Percentiles rank a stretch among this genome's conserved stretches.
Evolutionary conservation across 768 basidiomycete species (phyloP).

Genomic region (Trichaptum fuscoviolaceum): DNA sequence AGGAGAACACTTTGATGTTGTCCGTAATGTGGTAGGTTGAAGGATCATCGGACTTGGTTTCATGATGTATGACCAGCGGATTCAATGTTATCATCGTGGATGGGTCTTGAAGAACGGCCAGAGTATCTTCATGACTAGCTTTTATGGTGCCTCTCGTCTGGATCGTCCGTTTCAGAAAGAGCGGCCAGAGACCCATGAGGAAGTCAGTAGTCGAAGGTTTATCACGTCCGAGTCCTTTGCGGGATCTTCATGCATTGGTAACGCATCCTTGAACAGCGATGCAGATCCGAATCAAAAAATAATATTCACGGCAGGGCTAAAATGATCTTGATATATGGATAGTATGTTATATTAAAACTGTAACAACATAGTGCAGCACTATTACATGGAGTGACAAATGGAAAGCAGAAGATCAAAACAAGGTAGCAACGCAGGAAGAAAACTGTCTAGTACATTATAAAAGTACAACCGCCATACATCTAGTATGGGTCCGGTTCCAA

Average conservation of each 20-base stretch:
- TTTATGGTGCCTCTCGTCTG: conserved; percentile 20
- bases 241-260: too few species aligned
- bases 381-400: neutral
- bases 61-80: conserved; percentile 8
- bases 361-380: neutral
- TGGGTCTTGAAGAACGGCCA: conserved; percentile 8
- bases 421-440: too few species aligned
- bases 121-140: neutral
- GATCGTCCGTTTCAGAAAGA: conserved; percentile 26
- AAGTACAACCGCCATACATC: conserved; percentile 5
- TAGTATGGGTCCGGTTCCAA: conserved; percentile 7
- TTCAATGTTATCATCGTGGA: conserved; percentile 4
- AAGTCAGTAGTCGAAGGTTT: neutral
- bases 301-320: neutral
- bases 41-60: conserved; percentile 3
- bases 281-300: too few species aligned
- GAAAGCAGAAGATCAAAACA: conserved; percentile 3
- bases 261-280: too few species aligned
- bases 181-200: conserved; percentile 19
- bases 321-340: neutral
- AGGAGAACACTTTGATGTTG: conserved; percentile 5
- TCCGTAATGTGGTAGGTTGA: conserved; percentile 9
- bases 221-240: neutral
- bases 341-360: neutral
- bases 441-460: neutral